A percentile compares a stretch with the other conserved stretches of the same genome.
Evolutionary conservation across 306 rosid genomes (phyloP).

Genomic region (Quercus ilex): DNA sequence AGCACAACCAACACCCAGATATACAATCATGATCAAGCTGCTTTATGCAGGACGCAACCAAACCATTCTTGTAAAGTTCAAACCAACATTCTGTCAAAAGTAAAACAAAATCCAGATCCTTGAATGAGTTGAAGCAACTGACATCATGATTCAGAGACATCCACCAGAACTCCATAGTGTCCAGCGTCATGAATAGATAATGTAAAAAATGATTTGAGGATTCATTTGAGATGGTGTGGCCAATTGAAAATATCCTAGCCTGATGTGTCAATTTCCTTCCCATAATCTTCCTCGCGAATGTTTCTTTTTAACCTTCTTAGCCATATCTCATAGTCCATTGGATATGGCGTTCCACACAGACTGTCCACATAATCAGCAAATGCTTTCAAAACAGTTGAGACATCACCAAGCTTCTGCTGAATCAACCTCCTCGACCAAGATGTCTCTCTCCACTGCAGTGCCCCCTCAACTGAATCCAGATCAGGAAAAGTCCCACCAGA

Average conservation of each 20-base stretch:
- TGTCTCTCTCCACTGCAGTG: slow-evolving; percentile 89
- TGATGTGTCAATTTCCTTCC: slow-evolving; percentile 70
- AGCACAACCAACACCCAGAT: slow-evolving; percentile 8
- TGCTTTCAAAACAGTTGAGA: slow-evolving; percentile 85
- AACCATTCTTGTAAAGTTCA: slow-evolving; percentile 10
- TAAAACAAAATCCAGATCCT: slow-evolving; percentile 26
- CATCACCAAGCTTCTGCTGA: slow-evolving; percentile 93
- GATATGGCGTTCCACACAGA: slow-evolving; percentile 96
- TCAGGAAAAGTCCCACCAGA: slow-evolving; percentile 80
- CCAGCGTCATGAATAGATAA: slow-evolving; percentile 23
- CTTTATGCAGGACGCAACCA: slow-evolving; percentile 17
- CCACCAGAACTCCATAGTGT: slow-evolving; percentile 27
- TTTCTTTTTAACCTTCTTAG: slow-evolving; percentile 82
- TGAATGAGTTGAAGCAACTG: slow-evolving; percentile 18
- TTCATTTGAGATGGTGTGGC: slow-evolving; percentile 20
- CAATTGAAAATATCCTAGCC: slow-evolving; percentile 37
- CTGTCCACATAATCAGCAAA: slow-evolving; percentile 96
- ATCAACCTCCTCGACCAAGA: slow-evolving; percentile 91
- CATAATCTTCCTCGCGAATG: slow-evolving; percentile 69
- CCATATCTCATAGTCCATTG: slow-evolving; percentile 91
- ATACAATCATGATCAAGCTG: slow-evolving; percentile 18
- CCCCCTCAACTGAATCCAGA: slow-evolving; percentile 93
- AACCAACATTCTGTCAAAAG: slow-evolving; percentile 14
- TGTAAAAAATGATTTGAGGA: slow-evolving; percentile 17
- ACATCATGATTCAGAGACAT: slow-evolving; percentile 27